Evolutionary conservation across 129 eudicot species (phyloP), one percentile per base, ranked within the genome.

Genomic region (Helianthus annuus): DNA sequence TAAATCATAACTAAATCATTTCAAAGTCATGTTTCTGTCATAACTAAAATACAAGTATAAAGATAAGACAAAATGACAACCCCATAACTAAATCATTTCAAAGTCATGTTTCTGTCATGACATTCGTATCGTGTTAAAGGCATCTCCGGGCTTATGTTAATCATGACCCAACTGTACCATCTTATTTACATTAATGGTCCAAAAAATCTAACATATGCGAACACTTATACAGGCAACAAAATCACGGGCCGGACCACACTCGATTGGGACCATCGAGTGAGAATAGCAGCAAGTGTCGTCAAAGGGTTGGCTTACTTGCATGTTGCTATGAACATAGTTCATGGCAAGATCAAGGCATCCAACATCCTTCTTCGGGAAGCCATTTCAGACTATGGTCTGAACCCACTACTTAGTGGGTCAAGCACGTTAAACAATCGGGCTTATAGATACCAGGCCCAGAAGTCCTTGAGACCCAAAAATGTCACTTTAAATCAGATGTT

Each of bases 271-370:
- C 17, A 32, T 12, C 42, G 16, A 1, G 36, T 60, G 66, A 60
- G 45, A 16, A 27, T 32, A 3, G 40, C 66, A 12, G 6, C 5
- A 29, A 13, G 66, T 60, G 66, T 13, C 3, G 40, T 17, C 36
- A 56, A 56, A 56, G 62, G 62, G 3, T 32, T 56, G 62, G 36
- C 32, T 17, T 56, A 56, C 62, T 22, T 56, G 36, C 62, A 56
- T 22, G 36, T 17, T 17, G 62, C 62, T 53, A 53, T 53, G 36
- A 56, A 56, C 1, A 5, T 56, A 17, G 62, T 56, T 56, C 62
- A 56, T 10, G 62, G 62, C 36, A 56, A 56, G 34, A 56, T 56
- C 36, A 56, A 56, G 36, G 22, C 62, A 56, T 56, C 36, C 62
- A 56, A 56, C n/a, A 10, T 56, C 62, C 62, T 56, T 9, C 62